phyloP scores from a whole-genome alignment of 805 yeast species.

The Saccharomyces paradoxus region DNA sequence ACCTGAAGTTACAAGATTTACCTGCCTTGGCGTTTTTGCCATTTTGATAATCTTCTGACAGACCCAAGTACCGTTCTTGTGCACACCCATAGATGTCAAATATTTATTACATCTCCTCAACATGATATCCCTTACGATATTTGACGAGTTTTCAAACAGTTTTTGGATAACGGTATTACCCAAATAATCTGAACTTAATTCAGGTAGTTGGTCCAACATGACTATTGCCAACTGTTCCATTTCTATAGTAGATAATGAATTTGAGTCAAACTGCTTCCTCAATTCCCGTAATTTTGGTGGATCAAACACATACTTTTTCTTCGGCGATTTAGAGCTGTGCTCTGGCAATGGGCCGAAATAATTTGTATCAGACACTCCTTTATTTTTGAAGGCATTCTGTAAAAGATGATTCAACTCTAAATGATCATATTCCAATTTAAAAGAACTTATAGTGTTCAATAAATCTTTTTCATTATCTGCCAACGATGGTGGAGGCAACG shows the following conservation, averaged over 20 bases:
- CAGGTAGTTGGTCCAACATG: constrained; percentile 84
- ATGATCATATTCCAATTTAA: constrained; percentile 18
- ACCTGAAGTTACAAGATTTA: constrained; percentile 55
- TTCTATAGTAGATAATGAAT: constrained; percentile 46
- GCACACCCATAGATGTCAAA: constrained; percentile 86
- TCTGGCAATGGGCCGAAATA: constrained; percentile 74
- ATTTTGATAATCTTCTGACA: constrained; percentile 89
- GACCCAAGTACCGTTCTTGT: constrained; percentile 98
- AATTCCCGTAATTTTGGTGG: constrained; percentile 83
- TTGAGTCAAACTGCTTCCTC: constrained; percentile 61
- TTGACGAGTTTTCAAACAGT: constrained; percentile 63
- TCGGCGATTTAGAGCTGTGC: constrained; percentile 43
- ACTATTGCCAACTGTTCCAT: constrained; percentile 75
- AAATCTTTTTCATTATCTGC: constrained; percentile 11
- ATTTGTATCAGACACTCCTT: constrained; percentile 37
- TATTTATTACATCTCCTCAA: constrained; percentile 67
- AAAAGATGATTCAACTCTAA: constrained; percentile 37
- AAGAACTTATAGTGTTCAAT: constrained; percentile 16
- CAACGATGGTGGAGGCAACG: constrained; percentile 29
- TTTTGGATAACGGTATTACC: constrained; percentile 96
- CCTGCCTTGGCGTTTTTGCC: constrained; percentile 55
- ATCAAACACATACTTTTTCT: constrained; percentile 46
- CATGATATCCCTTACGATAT: constrained; percentile 71
- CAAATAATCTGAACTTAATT: constrained; percentile 80
- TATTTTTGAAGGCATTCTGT: constrained; percentile 35